Conservation (phyloP, 257 asterid genomes). For the Nicotiana knightiana region DNA sequence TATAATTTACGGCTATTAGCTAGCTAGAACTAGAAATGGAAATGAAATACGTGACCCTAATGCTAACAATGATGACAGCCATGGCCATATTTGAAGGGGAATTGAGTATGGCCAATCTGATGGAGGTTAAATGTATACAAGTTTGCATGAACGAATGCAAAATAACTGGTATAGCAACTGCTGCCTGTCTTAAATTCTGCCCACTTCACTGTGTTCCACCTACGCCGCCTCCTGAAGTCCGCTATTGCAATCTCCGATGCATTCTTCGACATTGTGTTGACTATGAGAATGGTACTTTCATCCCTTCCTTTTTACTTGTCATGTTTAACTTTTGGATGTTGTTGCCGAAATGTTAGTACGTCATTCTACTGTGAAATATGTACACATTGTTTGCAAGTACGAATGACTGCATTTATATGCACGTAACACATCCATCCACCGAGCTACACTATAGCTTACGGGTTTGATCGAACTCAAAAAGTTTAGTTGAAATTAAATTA, state of each 20-base stretch:
- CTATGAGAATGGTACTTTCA: neutral
- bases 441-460: no score
- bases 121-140: slow-evolving; percentile 7
- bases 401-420: no score
- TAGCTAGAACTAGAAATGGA: neutral
- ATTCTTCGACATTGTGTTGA: slow-evolving; percentile 11
- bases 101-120: neutral
- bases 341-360: no score
- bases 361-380: no score
- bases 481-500: no score
- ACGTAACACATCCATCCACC: no score
- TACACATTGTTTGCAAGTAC: no score
- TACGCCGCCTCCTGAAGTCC: neutral
- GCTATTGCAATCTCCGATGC: neutral
- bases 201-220: slow-evolving; percentile 12
- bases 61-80: neutral
- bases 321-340: no score
- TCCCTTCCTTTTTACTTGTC: neutral
- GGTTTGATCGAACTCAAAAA: no score
- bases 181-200: slow-evolving; percentile 11
- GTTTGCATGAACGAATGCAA: slow-evolving; percentile 9
- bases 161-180: neutral
- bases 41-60: neutral
- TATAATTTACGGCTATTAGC: neutral
- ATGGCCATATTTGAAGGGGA: neutral